Evolutionary conservation across 768 basidiomycete genomes (phyloP).

Genomic region (Panaeolus cyanescens): DNA sequence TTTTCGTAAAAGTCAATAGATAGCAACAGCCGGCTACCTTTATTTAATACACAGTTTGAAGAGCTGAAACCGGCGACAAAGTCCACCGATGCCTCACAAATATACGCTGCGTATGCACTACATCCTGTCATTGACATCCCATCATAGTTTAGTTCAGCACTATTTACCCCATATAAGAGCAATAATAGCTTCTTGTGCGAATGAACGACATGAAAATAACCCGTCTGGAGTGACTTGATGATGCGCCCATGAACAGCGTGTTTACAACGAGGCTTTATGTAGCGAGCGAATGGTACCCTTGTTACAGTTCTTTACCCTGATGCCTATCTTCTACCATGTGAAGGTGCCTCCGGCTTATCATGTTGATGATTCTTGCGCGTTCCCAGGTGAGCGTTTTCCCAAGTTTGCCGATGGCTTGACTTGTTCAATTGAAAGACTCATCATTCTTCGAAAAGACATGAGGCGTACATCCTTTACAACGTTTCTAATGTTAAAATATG

Average conservation of each 20-base stretch:
- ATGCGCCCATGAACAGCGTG: conserved; percentile 1
- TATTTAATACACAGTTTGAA: no score
- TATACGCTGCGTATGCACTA: no score
- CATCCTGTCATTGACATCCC: no score
- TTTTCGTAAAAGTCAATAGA: no score
- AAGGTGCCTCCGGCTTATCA: neutral
- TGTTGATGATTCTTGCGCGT: neutral
- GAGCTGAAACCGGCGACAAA: no score
- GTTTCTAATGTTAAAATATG: neutral
- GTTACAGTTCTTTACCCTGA: neutral
- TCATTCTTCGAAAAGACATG: neutral
- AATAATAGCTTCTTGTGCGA: no score
- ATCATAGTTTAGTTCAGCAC: no score
- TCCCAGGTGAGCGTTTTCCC: neutral
- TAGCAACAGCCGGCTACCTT: no score
- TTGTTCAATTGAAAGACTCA: neutral
- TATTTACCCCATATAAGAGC: no score
- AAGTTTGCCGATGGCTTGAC: neutral
- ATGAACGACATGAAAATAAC: no score
- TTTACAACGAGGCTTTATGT: conserved; percentile 1
- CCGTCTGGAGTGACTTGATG: no score
- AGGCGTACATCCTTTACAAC: neutral
- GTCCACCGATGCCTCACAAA: no score
- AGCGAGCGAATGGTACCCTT: neutral
- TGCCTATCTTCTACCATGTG: neutral